These are phyloP conservation scores for Globisporangium irregulare DNA, from an alignment of 352 stramenopile genomes.

Conservation along the genomic window DNA sequence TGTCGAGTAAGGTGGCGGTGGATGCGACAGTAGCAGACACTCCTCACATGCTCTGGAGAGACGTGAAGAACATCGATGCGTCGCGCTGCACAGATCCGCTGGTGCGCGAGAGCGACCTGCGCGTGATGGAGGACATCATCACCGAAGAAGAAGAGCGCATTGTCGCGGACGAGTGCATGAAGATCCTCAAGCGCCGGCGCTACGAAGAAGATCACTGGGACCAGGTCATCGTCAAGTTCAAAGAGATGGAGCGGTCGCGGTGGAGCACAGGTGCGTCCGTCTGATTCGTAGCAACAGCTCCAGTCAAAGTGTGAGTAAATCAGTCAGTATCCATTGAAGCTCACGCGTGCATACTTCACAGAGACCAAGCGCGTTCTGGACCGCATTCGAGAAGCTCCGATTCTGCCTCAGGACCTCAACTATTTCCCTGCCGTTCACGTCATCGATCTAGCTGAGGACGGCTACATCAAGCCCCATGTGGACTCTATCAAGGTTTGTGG, in stretches of 20 bases:
- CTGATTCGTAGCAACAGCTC: not conserved
- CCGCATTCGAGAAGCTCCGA: constrained; percentile 51
- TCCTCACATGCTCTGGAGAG: constrained; percentile 25
- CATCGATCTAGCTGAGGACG: constrained; percentile 77
- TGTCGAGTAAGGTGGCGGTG: constrained; percentile 5
- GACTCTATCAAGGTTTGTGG: constrained; percentile 72
- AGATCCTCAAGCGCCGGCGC: constrained; percentile 61
- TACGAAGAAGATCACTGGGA: constrained; percentile 86
- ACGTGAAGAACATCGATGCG: constrained; percentile 49
- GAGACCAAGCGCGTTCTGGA: constrained; percentile 67
- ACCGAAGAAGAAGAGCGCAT: constrained; percentile 69
- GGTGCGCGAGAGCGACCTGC: constrained; percentile 57
- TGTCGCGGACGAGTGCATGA: constrained; percentile 66
- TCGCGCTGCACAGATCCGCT: constrained; percentile 54
- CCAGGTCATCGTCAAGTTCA: constrained; percentile 85
- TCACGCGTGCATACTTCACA: constrained; percentile 8
- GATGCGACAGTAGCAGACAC: not conserved
- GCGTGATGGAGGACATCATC: constrained; percentile 66
- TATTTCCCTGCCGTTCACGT: constrained; percentile 82
- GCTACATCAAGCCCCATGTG: constrained; percentile 85
- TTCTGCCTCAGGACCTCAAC: constrained; percentile 55
- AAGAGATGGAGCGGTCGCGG: constrained; percentile 84
- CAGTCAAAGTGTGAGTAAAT: not conserved
- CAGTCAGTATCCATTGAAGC: not conserved
- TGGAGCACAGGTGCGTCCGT: constrained; percentile 48